Conservation (phyloP, 371 early-diverging fungal genomes). For the Umbelopsis sp. region DNA sequence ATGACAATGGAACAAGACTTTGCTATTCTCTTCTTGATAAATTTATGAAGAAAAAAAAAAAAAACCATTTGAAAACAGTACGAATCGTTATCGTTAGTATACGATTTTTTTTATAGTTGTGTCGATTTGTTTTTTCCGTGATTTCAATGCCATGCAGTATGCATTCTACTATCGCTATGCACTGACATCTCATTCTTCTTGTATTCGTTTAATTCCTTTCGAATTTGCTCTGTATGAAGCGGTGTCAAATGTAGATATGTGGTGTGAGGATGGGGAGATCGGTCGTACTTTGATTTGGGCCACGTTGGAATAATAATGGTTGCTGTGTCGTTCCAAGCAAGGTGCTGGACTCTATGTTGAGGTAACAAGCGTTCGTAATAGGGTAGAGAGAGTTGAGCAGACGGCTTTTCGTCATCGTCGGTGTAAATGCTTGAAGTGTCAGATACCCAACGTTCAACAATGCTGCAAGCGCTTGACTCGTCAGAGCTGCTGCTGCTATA, state of each 20-base stretch:
- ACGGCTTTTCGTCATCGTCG: neutral
- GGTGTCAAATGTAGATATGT: slow-evolving; percentile 10
- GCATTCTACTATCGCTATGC: slow-evolving; percentile 4
- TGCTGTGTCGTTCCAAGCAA: slow-evolving; percentile 13
- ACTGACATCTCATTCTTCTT: slow-evolving; percentile 15
- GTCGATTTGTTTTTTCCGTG: neutral
- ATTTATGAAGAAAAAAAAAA: too few relatives aligned
- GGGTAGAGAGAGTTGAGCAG: neutral
- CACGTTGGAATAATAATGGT: slow-evolving; percentile 12
- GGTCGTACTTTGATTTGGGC: slow-evolving; percentile 13
- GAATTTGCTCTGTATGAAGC: slow-evolving; percentile 3
- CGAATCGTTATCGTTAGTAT: too few relatives aligned
- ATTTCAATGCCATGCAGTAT: slow-evolving; percentile 9
- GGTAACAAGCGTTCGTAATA: neutral
- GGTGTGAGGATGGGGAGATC: slow-evolving; percentile 9
- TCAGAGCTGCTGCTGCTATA: neutral
- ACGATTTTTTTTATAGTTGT: neutral
- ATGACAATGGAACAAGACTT: too few relatives aligned
- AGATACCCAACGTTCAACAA: neutral
- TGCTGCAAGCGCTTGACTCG: neutral
- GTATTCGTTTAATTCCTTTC: slow-evolving; percentile 11
- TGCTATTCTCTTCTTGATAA: too few relatives aligned
- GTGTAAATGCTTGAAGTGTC: slow-evolving; percentile 4
- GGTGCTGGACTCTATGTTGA: neutral
- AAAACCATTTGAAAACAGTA: too few relatives aligned